A percentile compares a stretch with the other conserved stretches of the same genome.
These are phyloP conservation scores for Zygosaccharomyces siamensis DNA, from an alignment of 805 yeast species.

Conservation along the genomic window DNA sequence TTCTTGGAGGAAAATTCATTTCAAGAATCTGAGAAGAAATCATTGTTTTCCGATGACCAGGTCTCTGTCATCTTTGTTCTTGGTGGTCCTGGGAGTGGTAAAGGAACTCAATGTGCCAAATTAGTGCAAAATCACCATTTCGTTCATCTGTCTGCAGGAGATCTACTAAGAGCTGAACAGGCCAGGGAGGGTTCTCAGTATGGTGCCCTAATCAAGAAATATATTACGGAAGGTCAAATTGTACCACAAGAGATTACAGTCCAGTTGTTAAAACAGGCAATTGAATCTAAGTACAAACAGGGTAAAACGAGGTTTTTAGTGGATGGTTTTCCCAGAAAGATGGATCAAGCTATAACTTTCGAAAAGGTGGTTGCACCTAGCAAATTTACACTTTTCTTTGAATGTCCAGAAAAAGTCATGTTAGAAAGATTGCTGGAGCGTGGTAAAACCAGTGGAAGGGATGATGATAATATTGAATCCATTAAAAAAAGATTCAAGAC, in stretches of 20 bases:
- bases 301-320: conserved; percentile 60
- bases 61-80: conserved; percentile 82
- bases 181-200: conserved; percentile 71
- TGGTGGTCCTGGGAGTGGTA: conserved; percentile 98
- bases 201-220: conserved; percentile 79
- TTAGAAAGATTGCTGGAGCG: conserved; percentile 77
- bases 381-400: conserved; percentile 67
- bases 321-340: conserved; percentile 96
- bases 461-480: conserved; percentile 89
- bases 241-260: conserved; percentile 92
- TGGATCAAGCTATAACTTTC: conserved; percentile 96
- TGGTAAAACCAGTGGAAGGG: conserved; percentile 91
- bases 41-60: conserved; percentile 57
- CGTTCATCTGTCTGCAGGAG: conserved; percentile 94
- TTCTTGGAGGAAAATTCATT: conserved; percentile 37
- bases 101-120: conserved; percentile 92
- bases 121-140: conserved; percentile 76
- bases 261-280: conserved; percentile 76
- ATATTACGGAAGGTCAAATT: conserved; percentile 81
- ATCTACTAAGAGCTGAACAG: conserved; percentile 89
- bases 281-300: conserved; percentile 51
- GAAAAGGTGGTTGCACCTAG: conserved; percentile 74
- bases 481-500: conserved; percentile 85
- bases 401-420: conserved; percentile 82
- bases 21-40: conserved; percentile 11